Evolutionary conservation across 2,329 filamentous ascomycete species (phyloP).

Genomic region (Botrytis squamosa): DNA sequence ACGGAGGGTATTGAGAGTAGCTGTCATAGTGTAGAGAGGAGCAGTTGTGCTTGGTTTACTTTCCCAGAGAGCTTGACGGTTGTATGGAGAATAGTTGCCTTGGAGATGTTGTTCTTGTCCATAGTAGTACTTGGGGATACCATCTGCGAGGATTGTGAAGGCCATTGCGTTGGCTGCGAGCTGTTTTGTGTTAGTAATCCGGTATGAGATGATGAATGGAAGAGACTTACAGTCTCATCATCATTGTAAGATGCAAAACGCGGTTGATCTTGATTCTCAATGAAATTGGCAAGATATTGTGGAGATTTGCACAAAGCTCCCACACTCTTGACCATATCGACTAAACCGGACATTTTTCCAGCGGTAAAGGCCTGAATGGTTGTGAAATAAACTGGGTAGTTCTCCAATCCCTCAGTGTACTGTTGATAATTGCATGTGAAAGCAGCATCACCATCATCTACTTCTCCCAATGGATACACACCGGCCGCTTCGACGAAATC

Average conservation of each 20-base stretch:
- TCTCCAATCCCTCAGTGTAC: conserved; percentile 24
- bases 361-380: conserved; percentile 30
- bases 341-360: conserved; percentile 18
- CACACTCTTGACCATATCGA: conserved; percentile 22
- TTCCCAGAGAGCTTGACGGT: conserved; percentile 47
- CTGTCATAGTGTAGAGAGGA: conserved; percentile 43
- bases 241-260: conserved; percentile 41
- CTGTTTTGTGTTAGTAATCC: conserved; percentile 13
- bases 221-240: conserved; percentile 25
- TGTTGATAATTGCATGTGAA: conserved; percentile 41
- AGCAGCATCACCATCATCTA: conserved; percentile 52
- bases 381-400: conserved; percentile 25
- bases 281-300: conserved; percentile 42
- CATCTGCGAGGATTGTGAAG: conserved; percentile 49
- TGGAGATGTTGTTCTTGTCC: conserved; percentile 53
- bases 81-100: conserved; percentile 41
- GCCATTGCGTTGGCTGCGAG: conserved; percentile 48
- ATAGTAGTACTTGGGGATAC: conserved; percentile 53
- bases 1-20: conserved; percentile 26
- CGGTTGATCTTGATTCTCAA: conserved; percentile 45
- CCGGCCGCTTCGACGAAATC: conserved; percentile 52
- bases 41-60: conserved; percentile 41
- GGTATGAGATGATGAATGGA: not conserved
- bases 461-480: conserved; percentile 61
- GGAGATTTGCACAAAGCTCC: conserved; percentile 35